These are phyloP conservation scores for Geranium incanum DNA, from an alignment of 441 rosid species.

Conservation along the genomic window DNA sequence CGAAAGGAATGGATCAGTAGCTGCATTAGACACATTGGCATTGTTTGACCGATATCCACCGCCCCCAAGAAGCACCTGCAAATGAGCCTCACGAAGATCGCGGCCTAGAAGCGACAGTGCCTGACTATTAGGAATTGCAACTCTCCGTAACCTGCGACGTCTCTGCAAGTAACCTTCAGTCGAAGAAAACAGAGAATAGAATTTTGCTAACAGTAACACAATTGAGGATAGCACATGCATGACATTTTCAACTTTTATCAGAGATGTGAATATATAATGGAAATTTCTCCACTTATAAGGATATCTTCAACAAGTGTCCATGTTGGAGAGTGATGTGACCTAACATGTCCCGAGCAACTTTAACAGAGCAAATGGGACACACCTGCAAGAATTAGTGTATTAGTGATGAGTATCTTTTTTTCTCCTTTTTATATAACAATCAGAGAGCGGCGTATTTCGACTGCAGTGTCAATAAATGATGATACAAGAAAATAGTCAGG, in stretches of 20 bases:
- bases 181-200: constrained; percentile 27
- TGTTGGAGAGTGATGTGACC: constrained; percentile 52
- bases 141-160: constrained; percentile 47
- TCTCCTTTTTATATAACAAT: background rate
- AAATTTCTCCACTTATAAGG: constrained; percentile 27
- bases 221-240: constrained; percentile 2
- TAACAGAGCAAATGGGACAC: constrained; percentile 52
- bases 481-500: no score
- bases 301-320: constrained; percentile 55
- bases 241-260: constrained; percentile 9
- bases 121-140: constrained; percentile 47
- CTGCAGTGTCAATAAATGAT: no score
- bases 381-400: constrained; percentile 35
- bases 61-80: constrained; percentile 53
- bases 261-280: background rate
- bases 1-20: constrained; percentile 49
- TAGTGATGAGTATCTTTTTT: constrained; percentile 1
- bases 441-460: background rate
- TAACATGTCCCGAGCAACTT: constrained; percentile 45
- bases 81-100: constrained; percentile 54
- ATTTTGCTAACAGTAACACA: constrained; percentile 7
- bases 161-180: constrained; percentile 52
- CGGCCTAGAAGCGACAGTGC: constrained; percentile 44
- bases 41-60: constrained; percentile 46
- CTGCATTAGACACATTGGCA: constrained; percentile 33